Conservation (phyloP, 179 eudicot genomes). For the Spergularia azorica region DNA sequence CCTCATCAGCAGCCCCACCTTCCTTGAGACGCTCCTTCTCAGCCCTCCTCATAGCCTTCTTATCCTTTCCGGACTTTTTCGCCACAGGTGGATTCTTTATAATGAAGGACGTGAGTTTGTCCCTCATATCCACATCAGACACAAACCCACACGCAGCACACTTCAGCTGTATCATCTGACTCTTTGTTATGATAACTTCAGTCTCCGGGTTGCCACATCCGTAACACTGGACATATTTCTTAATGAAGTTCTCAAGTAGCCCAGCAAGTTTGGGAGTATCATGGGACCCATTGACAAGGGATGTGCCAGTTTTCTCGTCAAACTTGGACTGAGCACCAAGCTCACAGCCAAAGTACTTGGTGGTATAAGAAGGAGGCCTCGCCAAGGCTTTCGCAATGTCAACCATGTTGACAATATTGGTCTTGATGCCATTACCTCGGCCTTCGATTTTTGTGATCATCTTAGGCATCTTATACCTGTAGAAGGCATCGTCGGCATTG, state of each 20-base stretch:
- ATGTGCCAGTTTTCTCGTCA: constrained; percentile 67
- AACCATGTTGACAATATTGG: constrained; percentile 78
- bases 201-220: constrained; percentile 87
- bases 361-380: constrained; percentile 71
- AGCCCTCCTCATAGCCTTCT: constrained; percentile 80
- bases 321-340: constrained; percentile 85
- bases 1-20: constrained; percentile 87
- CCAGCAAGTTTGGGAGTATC: constrained; percentile 70
- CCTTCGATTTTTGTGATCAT: constrained; percentile 82
- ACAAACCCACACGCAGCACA: constrained; percentile 80
- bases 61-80: constrained; percentile 68
- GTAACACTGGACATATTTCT: constrained; percentile 77
- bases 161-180: constrained; percentile 62
- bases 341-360: constrained; percentile 76
- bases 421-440: constrained; percentile 82
- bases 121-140: constrained; percentile 85
- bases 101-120: constrained; percentile 78
- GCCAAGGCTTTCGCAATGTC: constrained; percentile 81
- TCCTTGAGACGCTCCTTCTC: constrained; percentile 82
- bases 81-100: constrained; percentile 77
- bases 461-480: constrained; percentile 84
- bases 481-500: constrained; percentile 86
- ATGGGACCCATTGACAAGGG: constrained; percentile 73
- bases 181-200: constrained; percentile 61
- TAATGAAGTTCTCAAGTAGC: constrained; percentile 74